A percentile compares a stretch with the other conserved stretches of the same genome.
These are phyloP conservation scores for Bipolaris gigantea DNA, from an alignment of 2,329 filamentous ascomycete genomes.

Conservation along the genomic window DNA sequence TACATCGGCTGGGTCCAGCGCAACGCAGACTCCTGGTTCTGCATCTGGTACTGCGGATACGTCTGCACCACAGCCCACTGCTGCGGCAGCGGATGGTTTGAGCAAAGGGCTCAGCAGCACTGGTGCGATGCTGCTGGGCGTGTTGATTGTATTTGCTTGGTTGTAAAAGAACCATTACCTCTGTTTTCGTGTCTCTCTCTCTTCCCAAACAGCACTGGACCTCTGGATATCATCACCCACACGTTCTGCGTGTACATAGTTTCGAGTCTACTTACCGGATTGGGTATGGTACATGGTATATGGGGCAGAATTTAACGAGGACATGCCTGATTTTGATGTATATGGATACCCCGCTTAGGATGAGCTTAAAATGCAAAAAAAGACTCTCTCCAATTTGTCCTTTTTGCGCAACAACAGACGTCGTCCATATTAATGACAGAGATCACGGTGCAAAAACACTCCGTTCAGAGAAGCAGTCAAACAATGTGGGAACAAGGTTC, in stretches of 20 bases:
- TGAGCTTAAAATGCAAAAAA: background rate
- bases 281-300: background rate
- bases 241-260: constrained; percentile 5
- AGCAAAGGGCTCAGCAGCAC: constrained; percentile 27
- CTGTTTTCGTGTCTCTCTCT: background rate
- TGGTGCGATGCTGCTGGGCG: constrained; percentile 21
- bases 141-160: constrained; percentile 30
- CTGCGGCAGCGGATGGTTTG: constrained; percentile 24
- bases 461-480: background rate
- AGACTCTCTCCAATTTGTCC: background rate
- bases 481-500: constrained; percentile 15
- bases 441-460: background rate
- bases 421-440: background rate
- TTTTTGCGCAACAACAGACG: background rate
- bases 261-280: background rate
- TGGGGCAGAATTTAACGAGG: background rate
- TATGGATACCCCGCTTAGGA: background rate
- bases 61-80: constrained; percentile 11
- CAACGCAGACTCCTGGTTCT: constrained; percentile 2
- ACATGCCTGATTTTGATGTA: background rate
- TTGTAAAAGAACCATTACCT: constrained; percentile 3
- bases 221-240: background rate
- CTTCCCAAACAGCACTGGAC: background rate
- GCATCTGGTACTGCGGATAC: constrained; percentile 6
- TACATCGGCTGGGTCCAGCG: constrained; percentile 5